Evolutionary conservation across 2,329 filamentous ascomycete genomes (phyloP).

Genomic region (Aspergillus sp.): DNA sequence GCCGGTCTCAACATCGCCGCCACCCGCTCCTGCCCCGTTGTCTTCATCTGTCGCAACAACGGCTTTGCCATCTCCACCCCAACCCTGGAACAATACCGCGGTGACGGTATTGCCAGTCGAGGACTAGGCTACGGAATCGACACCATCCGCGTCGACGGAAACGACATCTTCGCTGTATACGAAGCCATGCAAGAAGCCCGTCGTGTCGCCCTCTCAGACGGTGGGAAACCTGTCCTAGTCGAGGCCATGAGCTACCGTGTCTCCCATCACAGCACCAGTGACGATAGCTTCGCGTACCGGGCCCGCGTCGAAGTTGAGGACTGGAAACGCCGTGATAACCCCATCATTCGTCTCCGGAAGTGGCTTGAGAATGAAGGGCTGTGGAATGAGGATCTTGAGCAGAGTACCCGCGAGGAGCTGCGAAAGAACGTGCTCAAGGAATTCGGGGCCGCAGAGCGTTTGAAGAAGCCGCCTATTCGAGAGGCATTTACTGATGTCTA

Average conservation of each 20-base stretch:
- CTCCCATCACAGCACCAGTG: constrained; percentile 91
- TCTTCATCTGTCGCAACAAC: constrained; percentile 92
- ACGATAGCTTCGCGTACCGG: constrained; percentile 95
- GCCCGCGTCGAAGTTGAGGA: constrained; percentile 90
- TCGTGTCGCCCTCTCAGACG: constrained; percentile 70
- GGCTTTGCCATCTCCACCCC: constrained; percentile 88
- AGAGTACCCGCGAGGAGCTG: constrained; percentile 59
- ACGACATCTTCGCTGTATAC: constrained; percentile 84
- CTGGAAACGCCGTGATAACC: constrained; percentile 88
- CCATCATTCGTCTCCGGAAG: constrained; percentile 77
- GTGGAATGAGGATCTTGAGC: constrained; percentile 84
- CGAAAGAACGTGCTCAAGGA: constrained; percentile 75
- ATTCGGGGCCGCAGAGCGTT: constrained; percentile 66
- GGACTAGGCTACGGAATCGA: constrained; percentile 92
- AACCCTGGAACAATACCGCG: constrained; percentile 84
- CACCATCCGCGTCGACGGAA: constrained; percentile 88
- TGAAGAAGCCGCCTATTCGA: constrained; percentile 51
- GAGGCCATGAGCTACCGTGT: constrained; percentile 99
- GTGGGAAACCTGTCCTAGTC: constrained; percentile 78
- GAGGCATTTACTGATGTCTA: constrained; percentile 81
- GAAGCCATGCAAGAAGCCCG: constrained; percentile 75
- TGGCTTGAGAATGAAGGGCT: constrained; percentile 80
- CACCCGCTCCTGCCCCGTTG: constrained; percentile 76
- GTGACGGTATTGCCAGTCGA: constrained; percentile 82
- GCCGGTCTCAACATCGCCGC: constrained; percentile 87